Evolutionary conservation across 495 filamentous ascomycete species (phyloP), one percentile per base, ranked within the genome.

Genomic region (Aspergillus kassunensis): DNA sequence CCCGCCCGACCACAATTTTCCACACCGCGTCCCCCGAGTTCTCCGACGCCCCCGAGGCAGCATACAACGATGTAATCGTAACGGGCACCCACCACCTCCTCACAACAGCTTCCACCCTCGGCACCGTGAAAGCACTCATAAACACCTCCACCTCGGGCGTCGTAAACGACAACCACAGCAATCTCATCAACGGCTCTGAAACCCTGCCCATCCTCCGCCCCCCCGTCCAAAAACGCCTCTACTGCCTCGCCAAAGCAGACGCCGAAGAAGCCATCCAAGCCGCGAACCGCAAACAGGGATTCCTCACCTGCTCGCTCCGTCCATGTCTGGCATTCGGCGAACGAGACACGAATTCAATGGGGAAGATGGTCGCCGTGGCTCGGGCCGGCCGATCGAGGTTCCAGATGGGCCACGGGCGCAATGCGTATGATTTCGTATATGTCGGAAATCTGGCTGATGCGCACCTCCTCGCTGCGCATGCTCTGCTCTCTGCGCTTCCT

Each of bases 1-100:
- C 51, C 1, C 33, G 34, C 8, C 51, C 51, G 0, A 21, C 31
- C 15, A 54, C 51, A 1, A 54, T 54, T 24, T 54, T 54, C 51
- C 51, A 54, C 27, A 54, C 51, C 10, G 51, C 51, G 18, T 54
- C 51, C 1, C 51, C 51, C 7, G 43, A 54, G 21, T 54, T 54
- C 51, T 54, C 51, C 25, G 43, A 47, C 34, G 33, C 20, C 23
- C 51, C 51, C 2, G 24, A 19, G 2, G 16, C 43, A 2, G 43
- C 51, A n/a, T 54, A 54, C 51, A 34, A 31, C 10, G 13, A n/a
- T 1, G 37, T 48, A 18, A 47, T 54, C 13, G 43, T 54, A 2
- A 23, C 21, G 6, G 51, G 51, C 11, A 34, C 51, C 2, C 34
- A 46, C 4, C 33, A 54, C 27, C 33, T 54, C 31, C 23, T 54